Evolutionary conservation across 148 eudicot species (phyloP), one percentile per base, ranked within the genome.

Genomic region (Rhododendron kiyosumense): DNA sequence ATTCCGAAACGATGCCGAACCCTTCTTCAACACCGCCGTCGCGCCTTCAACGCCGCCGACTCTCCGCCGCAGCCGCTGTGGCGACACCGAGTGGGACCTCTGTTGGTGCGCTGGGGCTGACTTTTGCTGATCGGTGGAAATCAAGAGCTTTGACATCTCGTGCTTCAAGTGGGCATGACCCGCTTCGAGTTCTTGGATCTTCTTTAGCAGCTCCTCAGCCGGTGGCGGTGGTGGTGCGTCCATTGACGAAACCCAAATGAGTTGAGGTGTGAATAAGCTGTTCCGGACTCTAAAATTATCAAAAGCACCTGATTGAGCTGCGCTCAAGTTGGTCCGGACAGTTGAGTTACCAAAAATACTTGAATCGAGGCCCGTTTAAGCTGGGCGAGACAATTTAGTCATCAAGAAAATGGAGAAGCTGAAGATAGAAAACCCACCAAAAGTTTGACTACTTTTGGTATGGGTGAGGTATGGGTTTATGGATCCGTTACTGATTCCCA

Each of bases 31-130:
- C 46, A 83, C 86, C 17, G 87, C 91, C 11, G 86, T 88, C 5
- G 83, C 83, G 52, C 85, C 90, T n/a, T 83, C 90, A 38, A 63
- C 81, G 84, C 86, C 84, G 63, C 76, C 45, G 34, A 80, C 59
- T 84, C 65, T 87, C 79, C 86, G 89, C 65, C 83, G 85, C 49
- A 87, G 88, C 74, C 96, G 89, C 84, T 93, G 93, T 0, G 99
- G 98, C 7, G 98, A 96, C 28, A 95, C 92, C 0, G 98, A 96
- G 85, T 93, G 98, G 28, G 96, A 86, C 91, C 97, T 87, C 59
- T 81, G 85, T 11, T 73, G 93, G 41, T 43, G 78, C 20, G 46
- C 82, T 6, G 46, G n/a, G 51, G 73, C 86, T 7, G 86, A 85
- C 83, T 84, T 69, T 18, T 67, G 69, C 69, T 78, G 63, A 49